A percentile compares a stretch with the other conserved stretches of the same genome.
phyloP scores from a whole-genome alignment of 805 yeast genomes.

The Wickerhamomyces strasburgensis region DNA sequence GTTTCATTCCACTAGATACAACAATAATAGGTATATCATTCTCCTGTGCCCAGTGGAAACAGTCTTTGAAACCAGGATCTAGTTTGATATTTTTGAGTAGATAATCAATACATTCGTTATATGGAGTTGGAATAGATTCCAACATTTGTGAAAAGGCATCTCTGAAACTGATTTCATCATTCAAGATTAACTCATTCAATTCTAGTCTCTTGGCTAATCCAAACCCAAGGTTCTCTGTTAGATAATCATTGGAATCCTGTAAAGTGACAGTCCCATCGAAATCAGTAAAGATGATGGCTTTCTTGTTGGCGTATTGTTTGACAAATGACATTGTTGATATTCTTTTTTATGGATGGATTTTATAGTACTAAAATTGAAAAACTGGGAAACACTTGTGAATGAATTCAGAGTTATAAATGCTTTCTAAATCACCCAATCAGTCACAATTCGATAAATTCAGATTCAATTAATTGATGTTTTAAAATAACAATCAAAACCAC shows the following conservation, averaged over 20 bases:
- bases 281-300: constrained; percentile 90
- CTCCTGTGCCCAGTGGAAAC: constrained; percentile 72
- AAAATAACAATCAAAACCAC: no score
- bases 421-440: no score
- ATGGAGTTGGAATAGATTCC: constrained; percentile 68
- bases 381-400: no score
- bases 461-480: no score
- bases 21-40: constrained; percentile 79
- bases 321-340: constrained; percentile 23
- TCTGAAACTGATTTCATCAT: constrained; percentile 64
- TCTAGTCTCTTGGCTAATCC: constrained; percentile 64
- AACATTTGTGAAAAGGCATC: constrained; percentile 85
- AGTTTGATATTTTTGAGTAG: constrained; percentile 62
- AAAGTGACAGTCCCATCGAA: constrained; percentile 97
- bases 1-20: constrained; percentile 91
- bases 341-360: not conserved
- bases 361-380: not conserved
- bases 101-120: constrained; percentile 73
- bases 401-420: no score
- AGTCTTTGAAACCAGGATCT: constrained; percentile 86
- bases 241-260: constrained; percentile 89
- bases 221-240: constrained; percentile 86
- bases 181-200: constrained; percentile 68
- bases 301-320: constrained; percentile 25
- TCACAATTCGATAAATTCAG: no score